These are phyloP conservation scores for Didymella arachidicola DNA, from an alignment of 2,329 filamentous ascomycete genomes.

Conservation along the genomic window DNA sequence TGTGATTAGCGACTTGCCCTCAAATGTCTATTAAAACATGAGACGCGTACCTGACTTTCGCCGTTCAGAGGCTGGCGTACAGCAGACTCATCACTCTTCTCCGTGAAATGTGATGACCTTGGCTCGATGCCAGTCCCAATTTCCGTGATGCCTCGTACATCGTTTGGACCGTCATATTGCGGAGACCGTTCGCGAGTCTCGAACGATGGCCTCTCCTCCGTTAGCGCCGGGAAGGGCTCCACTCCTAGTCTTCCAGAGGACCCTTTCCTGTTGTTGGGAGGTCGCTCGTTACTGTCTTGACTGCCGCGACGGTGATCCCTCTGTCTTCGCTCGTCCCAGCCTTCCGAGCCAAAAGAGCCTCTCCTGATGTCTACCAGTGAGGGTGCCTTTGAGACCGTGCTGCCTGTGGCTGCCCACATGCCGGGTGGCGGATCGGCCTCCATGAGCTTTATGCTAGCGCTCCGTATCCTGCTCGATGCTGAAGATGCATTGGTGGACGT, in stretches of 20 bases:
- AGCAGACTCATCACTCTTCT: slow-evolving; percentile 25
- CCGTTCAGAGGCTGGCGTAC: slow-evolving; percentile 22
- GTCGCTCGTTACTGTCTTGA: slow-evolving; percentile 30
- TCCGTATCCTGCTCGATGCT: slow-evolving; percentile 43
- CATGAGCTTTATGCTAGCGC: slow-evolving; percentile 50
- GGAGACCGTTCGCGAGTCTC: slow-evolving; percentile 14
- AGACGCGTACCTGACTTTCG: slow-evolving; percentile 30
- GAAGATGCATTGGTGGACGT: slow-evolving; percentile 46
- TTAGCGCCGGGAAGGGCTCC: slow-evolving; percentile 42
- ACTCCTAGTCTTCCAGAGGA: slow-evolving; percentile 28
- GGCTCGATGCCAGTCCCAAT: slow-evolving; percentile 13
- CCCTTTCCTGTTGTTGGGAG: slow-evolving; percentile 19
- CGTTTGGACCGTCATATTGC: slow-evolving; percentile 15
- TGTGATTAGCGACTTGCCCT: not conserved
- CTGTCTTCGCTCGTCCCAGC: slow-evolving; percentile 44
- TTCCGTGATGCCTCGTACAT: slow-evolving; percentile 21
- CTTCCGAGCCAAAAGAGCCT: slow-evolving; percentile 46
- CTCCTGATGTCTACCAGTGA: slow-evolving; percentile 54
- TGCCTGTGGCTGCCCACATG: slow-evolving; percentile 57
- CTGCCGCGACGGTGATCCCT: slow-evolving; percentile 38
- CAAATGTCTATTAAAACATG: slow-evolving; percentile 10
- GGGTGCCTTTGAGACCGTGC: slow-evolving; percentile 52
- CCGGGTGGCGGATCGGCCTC: slow-evolving; percentile 51
- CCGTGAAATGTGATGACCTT: slow-evolving; percentile 31
- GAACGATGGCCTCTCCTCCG: slow-evolving; percentile 34